A percentile compares a stretch with the other conserved stretches of the same genome.
phyloP scores from a whole-genome alignment of 2,329 filamentous ascomycete species.

The Fusarium nygamai region DNA sequence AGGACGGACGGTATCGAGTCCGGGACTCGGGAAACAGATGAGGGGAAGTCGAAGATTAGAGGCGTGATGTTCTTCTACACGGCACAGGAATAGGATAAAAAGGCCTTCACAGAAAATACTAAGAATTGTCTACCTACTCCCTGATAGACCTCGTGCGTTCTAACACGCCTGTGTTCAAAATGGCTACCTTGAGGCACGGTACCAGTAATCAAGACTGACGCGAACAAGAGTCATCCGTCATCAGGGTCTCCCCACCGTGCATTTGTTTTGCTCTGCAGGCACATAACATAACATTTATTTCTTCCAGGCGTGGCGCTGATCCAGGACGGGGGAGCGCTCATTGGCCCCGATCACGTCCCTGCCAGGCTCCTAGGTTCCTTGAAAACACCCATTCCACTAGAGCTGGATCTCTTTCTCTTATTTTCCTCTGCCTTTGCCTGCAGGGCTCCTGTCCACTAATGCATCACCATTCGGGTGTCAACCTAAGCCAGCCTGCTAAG shows the following conservation, averaged over 20 bases:
- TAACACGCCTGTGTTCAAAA: not conserved
- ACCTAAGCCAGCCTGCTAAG: constrained; percentile 23
- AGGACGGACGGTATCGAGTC: not conserved
- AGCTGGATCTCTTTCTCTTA: constrained; percentile 35
- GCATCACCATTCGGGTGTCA: constrained; percentile 42
- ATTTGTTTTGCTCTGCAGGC: constrained; percentile 6
- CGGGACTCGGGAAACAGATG: not conserved
- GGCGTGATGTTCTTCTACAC: not conserved
- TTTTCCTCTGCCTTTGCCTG: constrained; percentile 42
- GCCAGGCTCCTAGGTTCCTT: constrained; percentile 39
- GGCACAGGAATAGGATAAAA: not conserved
- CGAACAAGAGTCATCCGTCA: constrained; percentile 29
- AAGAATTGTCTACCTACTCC: not conserved
- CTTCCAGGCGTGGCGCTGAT: constrained; percentile 42
- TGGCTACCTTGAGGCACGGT: not conserved
- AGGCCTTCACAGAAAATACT: not conserved
- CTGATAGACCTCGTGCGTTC: not conserved
- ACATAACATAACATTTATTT: constrained; percentile 1
- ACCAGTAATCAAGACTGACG: not conserved
- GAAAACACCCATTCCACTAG: constrained; percentile 14
- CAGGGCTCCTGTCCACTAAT: constrained; percentile 47
- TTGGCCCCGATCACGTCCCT: constrained; percentile 45
- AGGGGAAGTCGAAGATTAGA: not conserved
- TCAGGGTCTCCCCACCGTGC: constrained; percentile 20
- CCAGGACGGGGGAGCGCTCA: constrained; percentile 41